Percentiles rank a stretch among this genome's conserved stretches.
Conservation (phyloP, 1,139 yeast genomes). For the Kluyveromyces sp. region DNA sequence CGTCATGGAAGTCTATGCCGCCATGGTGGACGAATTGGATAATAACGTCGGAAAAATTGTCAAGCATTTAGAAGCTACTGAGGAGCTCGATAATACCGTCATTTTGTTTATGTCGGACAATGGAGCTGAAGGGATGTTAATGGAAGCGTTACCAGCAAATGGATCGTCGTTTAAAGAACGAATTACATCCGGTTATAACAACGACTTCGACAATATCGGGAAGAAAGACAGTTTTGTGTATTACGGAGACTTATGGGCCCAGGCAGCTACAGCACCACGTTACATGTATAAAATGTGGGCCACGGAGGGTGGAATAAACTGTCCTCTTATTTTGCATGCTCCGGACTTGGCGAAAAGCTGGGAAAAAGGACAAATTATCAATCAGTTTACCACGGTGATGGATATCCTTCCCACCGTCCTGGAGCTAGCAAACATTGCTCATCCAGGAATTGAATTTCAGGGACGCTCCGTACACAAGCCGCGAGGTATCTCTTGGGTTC, state of each 20-base stretch:
- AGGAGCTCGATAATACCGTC: constrained; percentile 46
- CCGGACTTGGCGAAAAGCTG: constrained; percentile 32
- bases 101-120: constrained; percentile 53
- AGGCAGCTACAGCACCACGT: constrained; percentile 55
- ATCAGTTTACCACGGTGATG: constrained; percentile 49
- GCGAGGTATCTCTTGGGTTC: constrained; percentile 39
- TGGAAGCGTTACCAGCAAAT: constrained; percentile 45
- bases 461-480: constrained; percentile 38
- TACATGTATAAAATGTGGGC: constrained; percentile 48
- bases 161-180: constrained; percentile 16
- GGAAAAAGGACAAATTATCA: constrained; percentile 31
- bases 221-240: constrained; percentile 42
- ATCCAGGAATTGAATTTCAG: constrained; percentile 38
- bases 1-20: constrained; percentile 52
- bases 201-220: constrained; percentile 44
- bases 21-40: constrained; percentile 53
- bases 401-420: constrained; percentile 49
- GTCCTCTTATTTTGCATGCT: constrained; percentile 43
- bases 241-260: constrained; percentile 58
- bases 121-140: constrained; percentile 54
- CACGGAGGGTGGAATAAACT: constrained; percentile 48
- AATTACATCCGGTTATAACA: constrained; percentile 37
- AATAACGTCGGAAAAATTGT: constrained; percentile 43
- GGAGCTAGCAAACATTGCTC: constrained; percentile 41
- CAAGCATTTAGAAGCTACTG: constrained; percentile 35